Evolutionary conservation across 1,284 basidiomycete genomes (phyloP).

Genomic region (Takashimella koratensis): DNA sequence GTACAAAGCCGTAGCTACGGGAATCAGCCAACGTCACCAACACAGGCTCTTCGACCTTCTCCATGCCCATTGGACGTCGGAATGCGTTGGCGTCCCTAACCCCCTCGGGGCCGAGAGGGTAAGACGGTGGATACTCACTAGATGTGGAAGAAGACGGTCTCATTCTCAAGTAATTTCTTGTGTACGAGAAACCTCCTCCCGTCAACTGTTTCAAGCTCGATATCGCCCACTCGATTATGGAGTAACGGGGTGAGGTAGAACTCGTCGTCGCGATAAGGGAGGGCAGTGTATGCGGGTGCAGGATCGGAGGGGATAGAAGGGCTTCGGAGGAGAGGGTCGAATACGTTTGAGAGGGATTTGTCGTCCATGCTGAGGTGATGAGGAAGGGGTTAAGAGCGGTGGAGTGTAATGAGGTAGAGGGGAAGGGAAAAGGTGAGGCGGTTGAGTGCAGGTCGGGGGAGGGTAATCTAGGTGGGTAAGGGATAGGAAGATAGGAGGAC

Average conservation of each 20-base stretch:
- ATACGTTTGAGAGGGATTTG: neutral
- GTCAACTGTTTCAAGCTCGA: constrained; percentile 38
- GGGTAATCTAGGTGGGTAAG: too few relatives aligned
- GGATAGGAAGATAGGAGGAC: too few relatives aligned
- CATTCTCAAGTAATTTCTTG: constrained; percentile 30
- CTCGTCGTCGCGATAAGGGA: constrained; percentile 29
- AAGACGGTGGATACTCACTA: too few relatives aligned
- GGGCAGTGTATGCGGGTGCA: constrained; percentile 34
- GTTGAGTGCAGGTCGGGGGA: neutral
- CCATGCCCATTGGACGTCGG: too few relatives aligned
- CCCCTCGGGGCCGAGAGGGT: too few relatives aligned
- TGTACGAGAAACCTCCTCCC: constrained; percentile 39
- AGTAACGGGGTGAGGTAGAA: constrained; percentile 31
- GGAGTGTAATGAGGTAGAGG: neutral
- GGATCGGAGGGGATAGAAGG: constrained; percentile 22
- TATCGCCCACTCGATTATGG: constrained; percentile 27
- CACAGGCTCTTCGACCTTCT: neutral
- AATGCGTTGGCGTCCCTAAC: too few relatives aligned
- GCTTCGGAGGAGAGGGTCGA: neutral
- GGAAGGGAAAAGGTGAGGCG: neutral
- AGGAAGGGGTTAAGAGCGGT: neutral
- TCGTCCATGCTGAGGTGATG: constrained; percentile 1
- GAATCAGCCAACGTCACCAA: neutral
- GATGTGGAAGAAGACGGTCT: constrained; percentile 44
- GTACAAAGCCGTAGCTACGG: constrained; percentile 39